These are phyloP conservation scores for Suillus americanus DNA, from an alignment of 768 basidiomycete genomes.

Conservation along the genomic window DNA sequence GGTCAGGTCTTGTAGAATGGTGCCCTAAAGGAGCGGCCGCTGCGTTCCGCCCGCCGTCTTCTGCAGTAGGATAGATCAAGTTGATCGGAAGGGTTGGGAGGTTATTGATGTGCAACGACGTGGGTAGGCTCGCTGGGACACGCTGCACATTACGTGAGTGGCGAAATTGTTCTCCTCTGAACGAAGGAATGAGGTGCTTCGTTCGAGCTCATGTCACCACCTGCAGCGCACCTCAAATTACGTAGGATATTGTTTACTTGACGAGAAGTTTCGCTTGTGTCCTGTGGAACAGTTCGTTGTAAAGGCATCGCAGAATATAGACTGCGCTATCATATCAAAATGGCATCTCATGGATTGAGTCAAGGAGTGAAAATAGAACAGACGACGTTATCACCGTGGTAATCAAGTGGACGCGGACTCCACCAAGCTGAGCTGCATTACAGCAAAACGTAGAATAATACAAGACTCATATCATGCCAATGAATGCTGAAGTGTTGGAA, in stretches of 20 bases:
- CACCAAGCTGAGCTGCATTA: neutral
- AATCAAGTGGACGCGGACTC: neutral
- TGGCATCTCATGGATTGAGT: neutral
- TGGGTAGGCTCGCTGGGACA: slow-evolving; percentile 18
- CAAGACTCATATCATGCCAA: neutral
- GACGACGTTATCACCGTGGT: neutral
- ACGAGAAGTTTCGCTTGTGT: slow-evolving; percentile 9
- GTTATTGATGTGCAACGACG: slow-evolving; percentile 31
- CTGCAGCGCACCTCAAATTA: slow-evolving; percentile 24
- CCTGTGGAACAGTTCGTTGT: neutral
- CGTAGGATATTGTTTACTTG: slow-evolving; percentile 31
- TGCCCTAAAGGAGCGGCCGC: neutral
- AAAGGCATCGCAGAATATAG: neutral
- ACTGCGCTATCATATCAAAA: neutral
- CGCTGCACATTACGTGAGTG: slow-evolving; percentile 55
- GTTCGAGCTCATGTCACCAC: neutral
- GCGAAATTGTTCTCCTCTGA: slow-evolving; percentile 72
- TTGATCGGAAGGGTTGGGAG: slow-evolving; percentile 46
- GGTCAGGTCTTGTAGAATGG: slow-evolving; percentile 11
- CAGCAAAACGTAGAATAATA: neutral
- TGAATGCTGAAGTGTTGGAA: slow-evolving; percentile 1
- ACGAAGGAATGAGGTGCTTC: neutral
- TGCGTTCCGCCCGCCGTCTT: slow-evolving; percentile 1
- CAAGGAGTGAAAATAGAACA: neutral
- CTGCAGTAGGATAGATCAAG: slow-evolving; percentile 33